Evolutionary conservation across 2,329 filamentous ascomycete genomes (phyloP), one percentile per base, ranked within the genome.

Genomic region (Aureobasidium sp.): DNA sequence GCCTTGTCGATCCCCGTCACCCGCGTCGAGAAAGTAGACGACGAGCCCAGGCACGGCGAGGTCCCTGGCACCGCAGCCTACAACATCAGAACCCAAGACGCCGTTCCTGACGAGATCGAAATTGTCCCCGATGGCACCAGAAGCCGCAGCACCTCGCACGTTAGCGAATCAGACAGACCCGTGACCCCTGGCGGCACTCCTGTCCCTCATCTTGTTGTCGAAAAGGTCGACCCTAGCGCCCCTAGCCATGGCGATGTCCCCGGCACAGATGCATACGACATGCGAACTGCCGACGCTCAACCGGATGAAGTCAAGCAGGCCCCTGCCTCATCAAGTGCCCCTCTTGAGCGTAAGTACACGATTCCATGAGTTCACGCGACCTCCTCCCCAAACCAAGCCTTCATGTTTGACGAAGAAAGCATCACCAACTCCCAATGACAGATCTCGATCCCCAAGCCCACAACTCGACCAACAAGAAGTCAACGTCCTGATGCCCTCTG

Each of bases 91-190:
- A 75, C 71, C 27, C 77, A 80, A 66, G 84, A 86, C 70, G 83
- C 84, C 32, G 83, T 86, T 5, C 84, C 84, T 5, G 84, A 87
- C 69, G 83, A 86, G 70, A 76, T 87, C 32, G 83, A 86, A 69
- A 75, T 87, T 57, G 76, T 86, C 5, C 77, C 77, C 10, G 79
- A 77, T 62, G 75, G 71, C 34, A 78, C 77, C 9, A 70, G 68
- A 32, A 70, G 66, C 53, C 66, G 72, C 36, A 68, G 68, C 25
- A 64, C 67, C 25, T 71, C 68, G 36, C 66, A 66, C 65, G 72
- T 78, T 66, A 77, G 73, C 66, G 69, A 68, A 8, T 73, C 74
- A 29, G 77, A 79, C 63, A 72, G 76, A 62, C 76, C 80, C 27
- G 66, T 75, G 41, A 81, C 79, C 10, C 81, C 81, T 5, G 80